Evolutionary conservation across 1,284 basidiomycete species (phyloP), one percentile per base, ranked within the genome.

Genomic region (Vanrija sp.): DNA sequence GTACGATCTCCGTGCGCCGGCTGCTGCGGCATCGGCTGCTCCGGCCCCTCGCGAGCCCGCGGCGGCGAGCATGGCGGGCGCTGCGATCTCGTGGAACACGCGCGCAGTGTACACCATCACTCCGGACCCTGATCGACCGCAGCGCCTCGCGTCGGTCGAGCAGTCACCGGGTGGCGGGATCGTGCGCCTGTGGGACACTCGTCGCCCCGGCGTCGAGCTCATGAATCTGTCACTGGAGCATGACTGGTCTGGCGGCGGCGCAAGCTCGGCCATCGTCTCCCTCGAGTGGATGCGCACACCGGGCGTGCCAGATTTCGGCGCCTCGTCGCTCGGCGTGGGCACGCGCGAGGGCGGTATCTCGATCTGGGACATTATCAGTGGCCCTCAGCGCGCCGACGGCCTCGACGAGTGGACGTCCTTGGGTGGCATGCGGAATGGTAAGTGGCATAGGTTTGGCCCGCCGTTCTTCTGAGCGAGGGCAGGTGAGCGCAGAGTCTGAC

Each of bases 161-260:
- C 27, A 59, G 2, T 53, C 51, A 0, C 63, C 59, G 3, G 55
- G 51, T 1, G 60, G 58, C 4, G 64, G 67, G 6, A 58, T 66
- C 16, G 72, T 75, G 5, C 59, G 67, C 8, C 45, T 76, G 9
- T 76, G 71, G 72, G 75, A 76, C 58, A 63, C 59, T 2, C 57
- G 73, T 16, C 67, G 64, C 31, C 51, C 66, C 2, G 63, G 61
- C 0, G 37, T 41, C 3, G 75, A 75, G 31, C 25, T 73, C 5
- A 14, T 31, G 31, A 31, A 31, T 31, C 31, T 31, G 12, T 14
- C 31, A 12, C 31, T 31, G 2, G 31, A 31, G 31, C 31, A 31
- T 5, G 31, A 31, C 31, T 31, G 31, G 31, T 31, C 31, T 14
- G 31, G 31, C 12, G 31, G 31, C 12, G 31, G 31, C 1, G 31